Evolutionary conservation across 495 filamentous ascomycete species (phyloP).

Genomic region (Amniculicola lignicola): DNA sequence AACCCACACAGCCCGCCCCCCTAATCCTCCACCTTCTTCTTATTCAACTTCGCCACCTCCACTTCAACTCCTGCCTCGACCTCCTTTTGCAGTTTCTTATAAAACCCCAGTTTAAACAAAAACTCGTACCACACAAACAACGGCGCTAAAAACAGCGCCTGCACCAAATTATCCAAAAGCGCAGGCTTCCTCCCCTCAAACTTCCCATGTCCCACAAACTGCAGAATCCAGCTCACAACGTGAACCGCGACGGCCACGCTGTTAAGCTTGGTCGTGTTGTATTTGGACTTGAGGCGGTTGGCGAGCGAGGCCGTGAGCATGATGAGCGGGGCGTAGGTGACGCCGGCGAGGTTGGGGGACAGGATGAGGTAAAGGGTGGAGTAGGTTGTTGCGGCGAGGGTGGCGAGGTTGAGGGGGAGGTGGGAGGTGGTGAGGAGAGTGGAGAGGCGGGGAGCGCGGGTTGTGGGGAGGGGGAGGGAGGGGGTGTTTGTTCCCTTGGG

Average conservation of each 20-base stretch:
- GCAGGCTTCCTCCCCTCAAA: slow-evolving; percentile 24
- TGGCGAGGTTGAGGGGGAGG: slow-evolving; percentile 25
- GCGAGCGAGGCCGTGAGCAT: background rate
- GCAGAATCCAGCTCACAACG: slow-evolving; percentile 10
- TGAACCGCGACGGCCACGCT: slow-evolving; percentile 5
- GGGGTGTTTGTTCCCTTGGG: slow-evolving; percentile 17
- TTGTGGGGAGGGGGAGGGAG: slow-evolving; percentile 6
- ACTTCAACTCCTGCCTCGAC: slow-evolving; percentile 13
- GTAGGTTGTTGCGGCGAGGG: slow-evolving; percentile 11
- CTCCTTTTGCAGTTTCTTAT: slow-evolving; percentile 16
- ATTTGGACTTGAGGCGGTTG: background rate
- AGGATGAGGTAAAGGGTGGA: slow-evolving; percentile 22
- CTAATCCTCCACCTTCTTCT: slow-evolving; percentile 3
- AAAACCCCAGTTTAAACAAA: slow-evolving; percentile 24
- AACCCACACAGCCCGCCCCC: background rate
- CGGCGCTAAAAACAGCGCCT: slow-evolving; percentile 27
- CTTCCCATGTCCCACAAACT: slow-evolving; percentile 25
- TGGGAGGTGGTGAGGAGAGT: slow-evolving; percentile 1
- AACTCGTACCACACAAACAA: slow-evolving; percentile 30
- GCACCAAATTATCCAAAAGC: slow-evolving; percentile 25
- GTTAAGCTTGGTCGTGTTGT: slow-evolving; percentile 5
- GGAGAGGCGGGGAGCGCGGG: slow-evolving; percentile 1
- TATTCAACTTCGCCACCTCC: slow-evolving; percentile 10
- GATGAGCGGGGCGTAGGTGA: slow-evolving; percentile 10
- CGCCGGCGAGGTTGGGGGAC: slow-evolving; percentile 19